Base-by-base conservation (phyloP, 2,329 filamentous ascomycete genomes). In the Thielaviopsis euricoi region DNA sequence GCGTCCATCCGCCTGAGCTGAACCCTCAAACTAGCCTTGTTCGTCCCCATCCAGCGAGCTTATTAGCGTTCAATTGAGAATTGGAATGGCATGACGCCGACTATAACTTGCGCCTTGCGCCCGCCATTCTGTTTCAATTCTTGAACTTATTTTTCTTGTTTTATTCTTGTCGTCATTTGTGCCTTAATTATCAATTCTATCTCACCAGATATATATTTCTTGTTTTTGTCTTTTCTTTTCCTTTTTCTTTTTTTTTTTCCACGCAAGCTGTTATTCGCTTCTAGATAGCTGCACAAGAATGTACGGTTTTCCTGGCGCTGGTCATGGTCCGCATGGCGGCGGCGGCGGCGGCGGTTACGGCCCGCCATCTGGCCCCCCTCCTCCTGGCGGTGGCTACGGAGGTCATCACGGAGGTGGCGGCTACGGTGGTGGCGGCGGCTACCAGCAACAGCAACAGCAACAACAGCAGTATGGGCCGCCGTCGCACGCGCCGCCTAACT, bases 341-440 rank as follows among this genome's bases (percentile, higher is more conserved):
- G 53, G 57, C 46, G 46, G 48, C 9, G 53, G 55, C 13, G 55
- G 46, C 26, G 59, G 62, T 7, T 61, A 61, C 52, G 57, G 60
- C 19, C 60, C 59, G 3, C 61, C 64, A 58, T 63, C 62, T 53
- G 64, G 63, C 46, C 58, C 60, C 2, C 62, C 63, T 17, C 43
- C 43, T 48, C 43, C 43, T 7, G 53, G 64, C 56, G 61, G 57
- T 57, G 64, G 62, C 53, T 66, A 67, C 55, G 62, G 51, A 64
- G 64, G 3, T 61, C 61, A 3, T 60, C 62, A 50, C 26, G 57
- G 60, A 52, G 58, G 54, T 19, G 63, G 62, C n/a, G 62, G 62
- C 23, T 62, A 64, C 25, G 64, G 64, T 6, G 64, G 64, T 52
- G 67, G 69, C 22, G 66, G 68, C 46, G 67, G 64, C 37, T 64